These are phyloP conservation scores for Claviceps citrina DNA, from an alignment of 2,329 filamentous ascomycete species.

Conservation along the genomic window DNA sequence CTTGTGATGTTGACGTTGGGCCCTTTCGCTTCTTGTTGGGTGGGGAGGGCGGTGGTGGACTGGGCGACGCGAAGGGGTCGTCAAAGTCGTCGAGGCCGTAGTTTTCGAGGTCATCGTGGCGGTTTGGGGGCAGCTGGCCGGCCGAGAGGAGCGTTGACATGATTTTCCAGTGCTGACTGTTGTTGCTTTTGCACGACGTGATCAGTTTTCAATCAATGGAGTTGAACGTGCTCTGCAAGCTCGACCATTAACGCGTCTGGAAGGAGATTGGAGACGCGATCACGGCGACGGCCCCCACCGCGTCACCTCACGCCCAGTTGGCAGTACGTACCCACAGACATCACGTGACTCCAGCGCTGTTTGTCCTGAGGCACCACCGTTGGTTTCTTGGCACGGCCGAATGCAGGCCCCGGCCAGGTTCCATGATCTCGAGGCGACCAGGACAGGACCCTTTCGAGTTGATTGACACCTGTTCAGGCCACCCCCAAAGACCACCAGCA, in stretches of 20 bases:
- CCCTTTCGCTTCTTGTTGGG: conserved; percentile 36
- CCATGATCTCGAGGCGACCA: conserved; percentile 16
- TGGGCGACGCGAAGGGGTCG: conserved; percentile 34
- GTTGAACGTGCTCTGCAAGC: too few species aligned
- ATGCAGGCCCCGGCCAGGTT: too few species aligned
- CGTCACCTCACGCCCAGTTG: too few species aligned
- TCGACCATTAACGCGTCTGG: background rate
- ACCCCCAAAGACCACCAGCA: conserved; percentile 13
- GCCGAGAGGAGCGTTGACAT: conserved; percentile 14
- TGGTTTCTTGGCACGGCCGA: too few species aligned
- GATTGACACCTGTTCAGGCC: conserved; percentile 14
- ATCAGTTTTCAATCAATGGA: too few species aligned
- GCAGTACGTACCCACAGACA: too few species aligned
- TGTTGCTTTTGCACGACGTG: too few species aligned
- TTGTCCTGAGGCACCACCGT: too few species aligned
- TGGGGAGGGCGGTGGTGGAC: conserved; percentile 23
- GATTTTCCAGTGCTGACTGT: too few species aligned
- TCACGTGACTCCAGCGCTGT: too few species aligned
- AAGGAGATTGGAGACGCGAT: conserved; percentile 5
- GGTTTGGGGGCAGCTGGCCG: conserved; percentile 2
- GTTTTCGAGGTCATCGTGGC: conserved; percentile 54
- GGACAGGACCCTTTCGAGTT: conserved; percentile 1
- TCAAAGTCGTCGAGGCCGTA: conserved; percentile 50
- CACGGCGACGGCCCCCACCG: too few species aligned
- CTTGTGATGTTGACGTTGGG: conserved; percentile 29